Evolutionary conservation across 148 eudicot species (phyloP), one percentile per base, ranked within the genome.

Genomic region (Amaranthus palmeri): DNA sequence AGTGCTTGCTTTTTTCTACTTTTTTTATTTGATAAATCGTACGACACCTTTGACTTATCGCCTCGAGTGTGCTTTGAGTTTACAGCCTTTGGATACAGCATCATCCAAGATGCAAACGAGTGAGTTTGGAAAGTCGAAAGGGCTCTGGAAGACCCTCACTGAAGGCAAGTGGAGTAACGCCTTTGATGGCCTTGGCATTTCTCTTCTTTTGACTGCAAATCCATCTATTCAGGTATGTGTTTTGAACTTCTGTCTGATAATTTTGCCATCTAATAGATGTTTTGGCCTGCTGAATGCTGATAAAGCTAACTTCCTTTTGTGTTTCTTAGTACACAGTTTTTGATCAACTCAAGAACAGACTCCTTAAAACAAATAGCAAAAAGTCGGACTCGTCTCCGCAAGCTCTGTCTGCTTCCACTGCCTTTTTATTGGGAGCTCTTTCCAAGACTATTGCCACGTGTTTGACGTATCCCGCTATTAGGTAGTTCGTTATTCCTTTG

Each of bases 101-200:
- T 84, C 98, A 43, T 88, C 98, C 71, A 86, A 84, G 83, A 95
- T 95, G 98, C 98, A 95, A 81, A 91, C 91, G 66, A 81, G 96
- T 82, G 93, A 82, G 44, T 95, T 95, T 76, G 98, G 98, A 68
- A 88, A 91, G 74, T 86, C 97, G 8, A 89, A 95, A 81, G 96
- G 98, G 74, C 83, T 95, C 42, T 86, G 85, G 93, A 77, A 88
- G 72, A 89, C 93, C 54, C 90, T 95, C 54, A 78, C 96, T 60
- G 97, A 89, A 79, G 91, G 90, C 54, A 86, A 68, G 54, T 91
- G 96, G 96, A 81, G 83, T 63, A 86, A 83, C 72, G 91, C 96
- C 72, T 95, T 83, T 80, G 96, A 90, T 82, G 98, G 96, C 72
- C 86, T 95, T 50, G 96, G 96, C 74, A 91, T 95, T 49, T 89